Evolutionary conservation across 257 asterid genomes (phyloP).

Genomic region (Gentiana dahurica): DNA sequence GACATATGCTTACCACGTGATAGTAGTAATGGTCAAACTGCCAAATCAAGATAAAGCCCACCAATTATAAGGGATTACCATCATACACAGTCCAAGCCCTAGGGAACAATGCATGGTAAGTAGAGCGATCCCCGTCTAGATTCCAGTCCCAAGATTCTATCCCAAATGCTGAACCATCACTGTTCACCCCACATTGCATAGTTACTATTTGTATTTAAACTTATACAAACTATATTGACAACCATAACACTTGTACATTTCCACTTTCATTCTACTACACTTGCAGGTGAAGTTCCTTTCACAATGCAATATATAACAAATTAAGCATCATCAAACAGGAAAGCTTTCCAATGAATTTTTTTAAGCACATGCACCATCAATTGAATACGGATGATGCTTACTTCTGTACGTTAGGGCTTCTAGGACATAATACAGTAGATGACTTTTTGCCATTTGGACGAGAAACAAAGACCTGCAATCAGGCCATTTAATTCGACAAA

Average conservation of each 20-base stretch:
- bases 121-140: slow-evolving; percentile 51
- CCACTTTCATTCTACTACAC: slow-evolving; percentile 5
- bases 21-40: slow-evolving; percentile 11
- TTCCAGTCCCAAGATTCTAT: slow-evolving; percentile 98
- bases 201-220: slow-evolving; percentile 12
- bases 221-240: neutral
- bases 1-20: slow-evolving; percentile 5
- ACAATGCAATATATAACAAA: neutral
- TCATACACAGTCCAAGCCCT: slow-evolving; percentile 98
- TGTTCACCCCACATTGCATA: slow-evolving; percentile 29
- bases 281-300: neutral
- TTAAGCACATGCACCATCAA: slow-evolving; percentile 4
- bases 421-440: slow-evolving; percentile 77
- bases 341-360: slow-evolving; percentile 8
- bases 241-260: neutral
- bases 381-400: slow-evolving; percentile 23
- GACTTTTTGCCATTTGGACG: slow-evolving; percentile 58
- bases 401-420: slow-evolving; percentile 39
- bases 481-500: slow-evolving; percentile 7
- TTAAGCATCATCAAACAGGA: neutral
- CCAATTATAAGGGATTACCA: slow-evolving; percentile 34
- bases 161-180: slow-evolving; percentile 67
- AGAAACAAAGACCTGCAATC: slow-evolving; percentile 68
- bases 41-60: slow-evolving; percentile 10
- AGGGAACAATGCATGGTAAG: slow-evolving; percentile 93